A percentile compares a stretch with the other conserved stretches of the same genome.
phyloP scores from a whole-genome alignment of 139 green algal genomes.

The Zygnema cylindricum region DNA sequence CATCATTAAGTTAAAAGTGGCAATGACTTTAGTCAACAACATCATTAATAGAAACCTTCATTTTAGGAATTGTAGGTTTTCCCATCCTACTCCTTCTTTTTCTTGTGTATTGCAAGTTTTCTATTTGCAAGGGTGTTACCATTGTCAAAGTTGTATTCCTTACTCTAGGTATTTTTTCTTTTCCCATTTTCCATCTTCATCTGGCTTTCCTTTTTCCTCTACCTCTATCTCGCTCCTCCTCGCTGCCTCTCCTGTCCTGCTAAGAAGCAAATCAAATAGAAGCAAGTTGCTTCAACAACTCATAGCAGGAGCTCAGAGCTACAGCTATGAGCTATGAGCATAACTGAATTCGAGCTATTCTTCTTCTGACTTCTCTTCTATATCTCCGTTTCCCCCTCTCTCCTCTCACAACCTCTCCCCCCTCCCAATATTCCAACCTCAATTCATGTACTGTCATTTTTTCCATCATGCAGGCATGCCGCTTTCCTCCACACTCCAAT shows the following conservation, averaged over 20 bases:
- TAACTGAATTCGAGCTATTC: conserved; percentile 3
- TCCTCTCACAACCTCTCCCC: background rate
- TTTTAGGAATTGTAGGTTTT: too few species aligned
- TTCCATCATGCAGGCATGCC: background rate
- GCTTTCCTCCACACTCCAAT: background rate
- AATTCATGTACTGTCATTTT: conserved; percentile 6
- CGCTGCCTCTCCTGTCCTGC: background rate
- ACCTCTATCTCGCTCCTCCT: background rate
- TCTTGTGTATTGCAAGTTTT: too few species aligned
- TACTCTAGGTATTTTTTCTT: too few species aligned
- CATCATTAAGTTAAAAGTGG: too few species aligned
- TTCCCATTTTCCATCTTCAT: too few species aligned
- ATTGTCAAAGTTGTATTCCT: too few species aligned
- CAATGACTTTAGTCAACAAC: too few species aligned
- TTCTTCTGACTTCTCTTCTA: conserved; percentile 3
- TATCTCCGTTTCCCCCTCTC: background rate
- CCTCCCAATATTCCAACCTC: background rate
- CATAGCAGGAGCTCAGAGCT: background rate
- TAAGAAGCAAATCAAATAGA: conserved; percentile 6
- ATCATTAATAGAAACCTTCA: too few species aligned
- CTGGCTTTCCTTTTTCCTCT: background rate
- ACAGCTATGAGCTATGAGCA: conserved; percentile 1
- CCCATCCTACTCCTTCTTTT: too few species aligned
- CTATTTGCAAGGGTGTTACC: too few species aligned
- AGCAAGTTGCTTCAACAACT: conserved; percentile 2